These are phyloP conservation scores for Lepiota subincarnata DNA, from an alignment of 768 basidiomycete genomes.

Conservation along the genomic window DNA sequence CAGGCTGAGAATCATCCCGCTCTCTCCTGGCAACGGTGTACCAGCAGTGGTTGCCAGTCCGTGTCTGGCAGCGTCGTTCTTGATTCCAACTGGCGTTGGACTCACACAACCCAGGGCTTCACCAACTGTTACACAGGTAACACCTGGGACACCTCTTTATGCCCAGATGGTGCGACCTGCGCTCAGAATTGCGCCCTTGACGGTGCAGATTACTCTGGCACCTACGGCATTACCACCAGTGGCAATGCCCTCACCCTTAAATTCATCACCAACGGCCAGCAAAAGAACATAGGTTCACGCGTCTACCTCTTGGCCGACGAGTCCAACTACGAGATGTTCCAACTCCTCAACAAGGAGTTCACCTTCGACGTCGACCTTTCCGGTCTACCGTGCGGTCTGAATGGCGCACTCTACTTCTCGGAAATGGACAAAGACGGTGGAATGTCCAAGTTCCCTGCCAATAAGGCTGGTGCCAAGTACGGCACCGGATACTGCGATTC, in stretches of 20 bases:
- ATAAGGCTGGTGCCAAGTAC: constrained; percentile 22
- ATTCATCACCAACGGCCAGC: constrained; percentile 27
- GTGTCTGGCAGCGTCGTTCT: constrained; percentile 28
- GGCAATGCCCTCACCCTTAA: constrained; percentile 34
- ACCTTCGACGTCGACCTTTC: constrained; percentile 21
- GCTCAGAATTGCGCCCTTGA: constrained; percentile 28
- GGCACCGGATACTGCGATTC: constrained; percentile 22
- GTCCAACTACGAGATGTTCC: constrained; percentile 18
- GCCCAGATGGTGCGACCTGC: constrained; percentile 36
- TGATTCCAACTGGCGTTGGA: constrained; percentile 44
- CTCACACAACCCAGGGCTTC: constrained; percentile 23
- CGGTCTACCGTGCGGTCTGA: constrained; percentile 18
- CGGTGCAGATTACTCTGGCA: constrained; percentile 30
- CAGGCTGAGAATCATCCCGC: constrained; percentile 40
- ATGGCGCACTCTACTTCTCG: constrained; percentile 19
- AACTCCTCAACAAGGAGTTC: constrained; percentile 20
- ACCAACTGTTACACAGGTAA: constrained; percentile 30
- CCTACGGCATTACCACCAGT: constrained; percentile 27
- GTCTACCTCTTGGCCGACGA: constrained; percentile 19
- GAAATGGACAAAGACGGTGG: constrained; percentile 20
- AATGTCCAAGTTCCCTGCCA: constrained; percentile 13
- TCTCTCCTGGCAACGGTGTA: constrained; percentile 35
- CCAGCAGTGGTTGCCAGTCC: constrained; percentile 29
- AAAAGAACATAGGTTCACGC: constrained; percentile 19
- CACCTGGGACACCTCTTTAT: constrained; percentile 28